Evolutionary conservation across 225 moss, liverwort and hornwort genomes (phyloP).

Genomic region (Antitrichia curtipendula): DNA sequence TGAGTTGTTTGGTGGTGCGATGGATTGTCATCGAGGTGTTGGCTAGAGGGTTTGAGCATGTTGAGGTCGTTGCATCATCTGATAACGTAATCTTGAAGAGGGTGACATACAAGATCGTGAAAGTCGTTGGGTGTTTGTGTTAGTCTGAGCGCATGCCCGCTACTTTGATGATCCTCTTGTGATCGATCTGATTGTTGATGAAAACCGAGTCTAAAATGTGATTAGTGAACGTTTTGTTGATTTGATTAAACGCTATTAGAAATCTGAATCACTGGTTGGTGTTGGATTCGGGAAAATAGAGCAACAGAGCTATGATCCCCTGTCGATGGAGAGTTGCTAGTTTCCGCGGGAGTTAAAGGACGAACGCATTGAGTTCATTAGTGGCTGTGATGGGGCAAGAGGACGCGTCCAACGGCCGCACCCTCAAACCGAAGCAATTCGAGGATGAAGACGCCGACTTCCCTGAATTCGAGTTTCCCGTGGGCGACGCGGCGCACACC

Average conservation of each 20-base stretch:
- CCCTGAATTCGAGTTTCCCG: slow-evolving; percentile 29
- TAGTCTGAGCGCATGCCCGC: neutral
- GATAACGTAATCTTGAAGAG: neutral
- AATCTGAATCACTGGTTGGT: neutral
- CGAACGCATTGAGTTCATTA: neutral
- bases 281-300: neutral
- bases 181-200: neutral
- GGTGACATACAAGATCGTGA: neutral
- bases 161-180: neutral
- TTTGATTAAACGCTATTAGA: too few species aligned
- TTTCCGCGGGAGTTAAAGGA: neutral
- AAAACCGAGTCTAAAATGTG: neutral
- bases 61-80: neutral
- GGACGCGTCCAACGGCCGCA: neutral
- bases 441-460: slow-evolving; percentile 20
- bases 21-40: neutral
- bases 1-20: neutral
- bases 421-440: slow-evolving; percentile 9
- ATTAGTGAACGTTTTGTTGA: neutral
- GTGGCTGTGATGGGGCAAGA: slow-evolving; percentile 12
- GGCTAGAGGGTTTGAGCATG: neutral
- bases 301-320: neutral
- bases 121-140: neutral
- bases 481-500: neutral
- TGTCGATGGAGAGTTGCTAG: neutral